Conservation (phyloP, 305 asterid species). For the Stenogyne calaminthoides region DNA sequence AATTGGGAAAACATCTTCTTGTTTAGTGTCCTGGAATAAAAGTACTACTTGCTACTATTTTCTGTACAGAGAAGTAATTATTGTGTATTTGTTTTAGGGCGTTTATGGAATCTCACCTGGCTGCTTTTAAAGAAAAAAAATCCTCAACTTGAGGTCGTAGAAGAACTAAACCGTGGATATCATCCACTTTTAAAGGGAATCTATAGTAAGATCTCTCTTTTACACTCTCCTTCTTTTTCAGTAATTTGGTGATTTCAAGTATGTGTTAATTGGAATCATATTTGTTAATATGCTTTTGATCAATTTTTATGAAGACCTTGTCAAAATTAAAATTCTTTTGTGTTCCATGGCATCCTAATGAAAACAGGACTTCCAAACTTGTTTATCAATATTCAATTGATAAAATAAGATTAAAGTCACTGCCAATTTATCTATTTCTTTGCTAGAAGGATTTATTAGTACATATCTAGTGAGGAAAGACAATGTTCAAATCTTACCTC, state of each 20-base stretch:
- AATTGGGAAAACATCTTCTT: constrained; percentile 1
- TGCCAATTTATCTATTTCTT: not conserved
- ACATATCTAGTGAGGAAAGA: not conserved
- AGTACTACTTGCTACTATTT: not conserved
- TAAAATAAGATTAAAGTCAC: not conserved
- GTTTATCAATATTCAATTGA: not conserved
- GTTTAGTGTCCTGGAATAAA: not conserved
- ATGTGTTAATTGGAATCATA: not conserved
- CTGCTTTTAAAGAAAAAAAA: constrained; percentile 63
- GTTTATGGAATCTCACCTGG: constrained; percentile 77
- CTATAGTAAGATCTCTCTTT: constrained; percentile 51
- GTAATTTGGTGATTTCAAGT: not conserved
- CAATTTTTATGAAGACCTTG: not conserved
- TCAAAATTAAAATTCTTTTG: not conserved
- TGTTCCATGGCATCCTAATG: not conserved
- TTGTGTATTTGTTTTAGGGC: constrained; percentile 48
- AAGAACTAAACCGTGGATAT: constrained; percentile 82
- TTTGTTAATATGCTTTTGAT: not conserved
- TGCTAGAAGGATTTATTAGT: not conserved
- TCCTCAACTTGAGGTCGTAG: constrained; percentile 84
- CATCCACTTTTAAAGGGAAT: constrained; percentile 87
- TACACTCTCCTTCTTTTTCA: not conserved
- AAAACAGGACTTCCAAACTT: not conserved
- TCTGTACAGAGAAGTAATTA: constrained; percentile 5
- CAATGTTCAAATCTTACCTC: no score